phyloP scores from a whole-genome alignment of 1,139 yeast species.

The Kazachstania sp. region DNA sequence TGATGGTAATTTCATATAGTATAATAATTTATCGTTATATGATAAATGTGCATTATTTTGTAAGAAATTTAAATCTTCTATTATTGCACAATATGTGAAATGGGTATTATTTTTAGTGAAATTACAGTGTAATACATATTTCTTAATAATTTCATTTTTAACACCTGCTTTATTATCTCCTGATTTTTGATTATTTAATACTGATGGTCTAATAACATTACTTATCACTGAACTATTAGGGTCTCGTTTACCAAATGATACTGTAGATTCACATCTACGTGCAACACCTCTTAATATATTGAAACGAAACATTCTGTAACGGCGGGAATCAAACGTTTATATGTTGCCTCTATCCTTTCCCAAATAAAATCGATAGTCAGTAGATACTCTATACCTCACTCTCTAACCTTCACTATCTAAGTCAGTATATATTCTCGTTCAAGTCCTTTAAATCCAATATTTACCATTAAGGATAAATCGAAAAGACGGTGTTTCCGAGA shows the following conservation, averaged over 20 bases:
- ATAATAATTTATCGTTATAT: slow-evolving; percentile 69
- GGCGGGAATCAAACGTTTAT: no score
- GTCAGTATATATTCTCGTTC: no score
- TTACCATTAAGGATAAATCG: no score
- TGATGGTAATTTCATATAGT: slow-evolving; percentile 74
- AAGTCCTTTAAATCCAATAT: no score
- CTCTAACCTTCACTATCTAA: no score
- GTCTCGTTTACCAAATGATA: slow-evolving; percentile 1
- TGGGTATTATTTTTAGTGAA: slow-evolving; percentile 81
- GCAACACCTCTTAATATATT: background rate
- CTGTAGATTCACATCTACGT: background rate
- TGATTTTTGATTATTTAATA: background rate
- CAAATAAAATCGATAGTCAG: no score
- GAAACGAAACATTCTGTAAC: background rate
- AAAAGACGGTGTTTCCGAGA: no score
- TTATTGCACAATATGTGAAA: slow-evolving; percentile 64
- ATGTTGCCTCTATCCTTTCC: no score
- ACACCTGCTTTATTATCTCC: background rate
- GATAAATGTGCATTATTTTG: slow-evolving; percentile 48
- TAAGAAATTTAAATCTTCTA: slow-evolving; percentile 52
- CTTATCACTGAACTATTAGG: background rate
- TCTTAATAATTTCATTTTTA: slow-evolving; percentile 17
- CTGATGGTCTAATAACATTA: slow-evolving; percentile 3
- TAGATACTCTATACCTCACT: no score
- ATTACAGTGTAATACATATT: slow-evolving; percentile 66